A percentile compares a stretch with the other conserved stretches of the same genome.
phyloP scores from a whole-genome alignment of 2,329 filamentous ascomycete species.

The Clonostachys chloroleuca region DNA sequence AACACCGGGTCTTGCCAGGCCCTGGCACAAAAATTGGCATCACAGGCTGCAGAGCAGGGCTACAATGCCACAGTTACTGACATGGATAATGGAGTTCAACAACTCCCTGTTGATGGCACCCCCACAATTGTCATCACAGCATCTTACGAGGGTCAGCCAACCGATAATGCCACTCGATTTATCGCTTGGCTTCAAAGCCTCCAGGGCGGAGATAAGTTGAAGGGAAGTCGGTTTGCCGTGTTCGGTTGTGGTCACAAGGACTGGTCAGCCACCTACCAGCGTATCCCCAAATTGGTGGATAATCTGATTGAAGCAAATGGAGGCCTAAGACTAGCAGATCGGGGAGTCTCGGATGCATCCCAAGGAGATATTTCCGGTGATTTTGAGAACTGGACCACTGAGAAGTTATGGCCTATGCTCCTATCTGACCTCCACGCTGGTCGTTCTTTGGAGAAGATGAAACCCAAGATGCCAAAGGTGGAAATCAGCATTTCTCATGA shows the following conservation, averaged over 20 bases:
- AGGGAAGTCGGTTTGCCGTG: constrained; percentile 56
- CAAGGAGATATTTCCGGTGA: constrained; percentile 56
- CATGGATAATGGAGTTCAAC: constrained; percentile 58
- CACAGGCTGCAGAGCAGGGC: constrained; percentile 53
- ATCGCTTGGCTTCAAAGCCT: constrained; percentile 56
- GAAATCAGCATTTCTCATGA: too few relatives aligned
- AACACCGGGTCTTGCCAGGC: constrained; percentile 73
- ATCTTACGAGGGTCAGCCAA: constrained; percentile 66
- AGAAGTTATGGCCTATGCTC: constrained; percentile 38
- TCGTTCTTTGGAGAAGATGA: too few relatives aligned
- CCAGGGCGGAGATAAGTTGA: constrained; percentile 35
- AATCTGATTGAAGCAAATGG: constrained; percentile 27
- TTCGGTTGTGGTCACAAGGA: constrained; percentile 60
- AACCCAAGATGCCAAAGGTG: too few relatives aligned
- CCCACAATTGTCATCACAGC: constrained; percentile 64
- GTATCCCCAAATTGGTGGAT: constrained; percentile 55
- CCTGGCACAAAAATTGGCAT: constrained; percentile 58
- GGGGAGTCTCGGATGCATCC: constrained; percentile 52
- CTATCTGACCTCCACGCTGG: too few relatives aligned
- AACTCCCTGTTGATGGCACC: constrained; percentile 51
- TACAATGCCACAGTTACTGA: constrained; percentile 49
- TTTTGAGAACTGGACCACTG: constrained; percentile 59
- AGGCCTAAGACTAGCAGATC: constrained; percentile 17
- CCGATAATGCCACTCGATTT: constrained; percentile 65
- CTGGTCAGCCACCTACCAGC: constrained; percentile 55